phyloP scores from a whole-genome alignment of 805 yeast genomes.

The Wickerhamiella nectarea region DNA sequence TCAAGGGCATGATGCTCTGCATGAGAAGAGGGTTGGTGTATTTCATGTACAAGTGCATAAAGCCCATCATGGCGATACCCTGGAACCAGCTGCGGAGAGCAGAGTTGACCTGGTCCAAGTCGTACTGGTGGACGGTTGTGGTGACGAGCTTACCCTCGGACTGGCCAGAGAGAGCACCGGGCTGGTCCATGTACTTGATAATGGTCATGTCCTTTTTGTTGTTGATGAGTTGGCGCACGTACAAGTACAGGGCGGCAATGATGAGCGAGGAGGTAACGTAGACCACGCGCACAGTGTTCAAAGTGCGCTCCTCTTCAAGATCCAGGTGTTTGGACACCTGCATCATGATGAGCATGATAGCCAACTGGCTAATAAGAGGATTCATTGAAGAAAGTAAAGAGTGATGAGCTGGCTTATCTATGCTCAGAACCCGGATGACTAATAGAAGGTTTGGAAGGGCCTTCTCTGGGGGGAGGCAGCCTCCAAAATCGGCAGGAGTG shows the following conservation, averaged over 20 bases:
- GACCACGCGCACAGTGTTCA: slow-evolving; percentile 60
- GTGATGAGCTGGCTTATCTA: slow-evolving; percentile 1
- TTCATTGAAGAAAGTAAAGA: slow-evolving; percentile 37
- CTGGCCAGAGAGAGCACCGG: slow-evolving; percentile 65
- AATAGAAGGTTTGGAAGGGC: background rate
- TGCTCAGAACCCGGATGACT: background rate
- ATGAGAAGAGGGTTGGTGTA: slow-evolving; percentile 93
- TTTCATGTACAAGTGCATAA: slow-evolving; percentile 96
- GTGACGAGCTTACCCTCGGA: slow-evolving; percentile 57
- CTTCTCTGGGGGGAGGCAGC: background rate
- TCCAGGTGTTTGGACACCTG: slow-evolving; percentile 81
- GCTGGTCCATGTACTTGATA: slow-evolving; percentile 77
- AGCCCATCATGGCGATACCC: slow-evolving; percentile 90
- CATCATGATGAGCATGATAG: slow-evolving; percentile 91
- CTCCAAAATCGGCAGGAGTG: no score
- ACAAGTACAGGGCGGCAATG: slow-evolving; percentile 53
- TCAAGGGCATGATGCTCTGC: slow-evolving; percentile 85
- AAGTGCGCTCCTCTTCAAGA: slow-evolving; percentile 66
- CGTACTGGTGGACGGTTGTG: slow-evolving; percentile 91
- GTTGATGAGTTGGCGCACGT: slow-evolving; percentile 45
- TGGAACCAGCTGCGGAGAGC: slow-evolving; percentile 76
- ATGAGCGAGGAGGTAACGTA: slow-evolving; percentile 54
- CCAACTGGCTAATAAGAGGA: slow-evolving; percentile 76
- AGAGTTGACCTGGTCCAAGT: slow-evolving; percentile 67
- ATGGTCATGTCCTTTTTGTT: slow-evolving; percentile 79